Evolutionary conservation across 805 yeast genomes (phyloP).

Genomic region (Cyberlindnera sargentensis): DNA sequence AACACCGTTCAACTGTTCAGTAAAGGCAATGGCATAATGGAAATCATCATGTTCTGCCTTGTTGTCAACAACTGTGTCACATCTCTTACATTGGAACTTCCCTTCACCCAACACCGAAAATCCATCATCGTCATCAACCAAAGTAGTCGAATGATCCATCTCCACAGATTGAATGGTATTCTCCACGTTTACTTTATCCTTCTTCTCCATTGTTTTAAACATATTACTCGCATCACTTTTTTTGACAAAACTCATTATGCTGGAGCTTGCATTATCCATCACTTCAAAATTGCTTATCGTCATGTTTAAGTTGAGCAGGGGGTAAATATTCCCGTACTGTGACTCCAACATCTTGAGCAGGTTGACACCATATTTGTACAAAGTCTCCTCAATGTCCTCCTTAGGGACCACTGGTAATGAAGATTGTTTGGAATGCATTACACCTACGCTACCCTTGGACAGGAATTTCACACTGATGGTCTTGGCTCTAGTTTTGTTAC

Average conservation of each 20-base stretch:
- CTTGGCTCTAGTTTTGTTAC: conserved; percentile 34
- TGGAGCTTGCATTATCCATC: conserved; percentile 16
- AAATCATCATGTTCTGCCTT: conserved; percentile 45
- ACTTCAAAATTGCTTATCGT: conserved; percentile 48
- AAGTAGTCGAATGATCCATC: neutral
- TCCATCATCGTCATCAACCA: neutral
- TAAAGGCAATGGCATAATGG: conserved; percentile 45
- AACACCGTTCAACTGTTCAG: conserved; percentile 35
- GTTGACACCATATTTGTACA: conserved; percentile 29
- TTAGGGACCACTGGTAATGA: conserved; percentile 14
- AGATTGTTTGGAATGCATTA: conserved; percentile 32
- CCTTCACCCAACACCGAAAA: neutral
- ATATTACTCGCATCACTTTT: conserved; percentile 10
- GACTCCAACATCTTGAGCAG: conserved; percentile 35
- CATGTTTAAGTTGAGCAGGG: conserved; percentile 44
- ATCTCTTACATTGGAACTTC: conserved; percentile 7
- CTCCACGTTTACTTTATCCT: neutral
- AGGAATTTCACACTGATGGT: conserved; percentile 36
- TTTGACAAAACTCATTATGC: conserved; percentile 17
- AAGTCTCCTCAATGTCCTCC: conserved; percentile 19
- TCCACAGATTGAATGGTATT: neutral
- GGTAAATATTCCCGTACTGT: conserved; percentile 32
- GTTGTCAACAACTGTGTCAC: conserved; percentile 17
- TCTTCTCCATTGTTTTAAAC: conserved; percentile 2
- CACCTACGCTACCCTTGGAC: conserved; percentile 19